These are phyloP conservation scores for Phyllosticta ampelicida DNA, from an alignment of 2,329 filamentous ascomycete species.

Conservation along the genomic window DNA sequence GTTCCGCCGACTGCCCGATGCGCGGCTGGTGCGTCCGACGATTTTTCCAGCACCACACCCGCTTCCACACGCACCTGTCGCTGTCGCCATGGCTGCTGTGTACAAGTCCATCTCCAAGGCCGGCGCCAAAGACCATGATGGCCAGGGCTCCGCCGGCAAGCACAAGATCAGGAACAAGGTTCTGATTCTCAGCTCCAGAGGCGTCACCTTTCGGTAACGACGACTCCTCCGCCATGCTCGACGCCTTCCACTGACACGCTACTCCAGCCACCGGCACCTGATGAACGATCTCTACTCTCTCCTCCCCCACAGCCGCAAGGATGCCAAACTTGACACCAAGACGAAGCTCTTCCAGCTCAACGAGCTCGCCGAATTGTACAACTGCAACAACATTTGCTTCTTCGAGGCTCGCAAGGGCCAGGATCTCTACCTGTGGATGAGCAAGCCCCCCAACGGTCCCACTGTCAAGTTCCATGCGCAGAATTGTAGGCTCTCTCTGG, in stretches of 20 bases:
- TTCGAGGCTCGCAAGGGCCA: conserved; percentile 91
- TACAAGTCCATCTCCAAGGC: conserved; percentile 44
- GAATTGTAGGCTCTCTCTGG: conserved; percentile 42
- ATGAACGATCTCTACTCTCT: conserved; percentile 80
- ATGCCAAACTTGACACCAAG: conserved; percentile 95
- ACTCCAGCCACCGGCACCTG: conserved; percentile 78
- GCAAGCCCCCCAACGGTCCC: conserved; percentile 77
- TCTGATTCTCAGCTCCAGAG: conserved; percentile 82
- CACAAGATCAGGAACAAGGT: conserved; percentile 49
- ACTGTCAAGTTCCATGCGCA: conserved; percentile 69
- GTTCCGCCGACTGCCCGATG: neutral
- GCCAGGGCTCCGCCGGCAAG: conserved; percentile 18
- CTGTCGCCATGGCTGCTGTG: conserved; percentile 40
- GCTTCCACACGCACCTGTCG: no score
- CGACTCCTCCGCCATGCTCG: conserved; percentile 14
- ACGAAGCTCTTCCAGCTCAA: conserved; percentile 54
- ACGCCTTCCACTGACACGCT: conserved; percentile 6
- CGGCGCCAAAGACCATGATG: conserved; percentile 26
- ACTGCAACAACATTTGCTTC: conserved; percentile 90
- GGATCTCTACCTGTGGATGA: conserved; percentile 89
- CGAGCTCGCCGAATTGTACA: conserved; percentile 57
- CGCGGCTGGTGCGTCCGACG: neutral
- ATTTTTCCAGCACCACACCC: no score
- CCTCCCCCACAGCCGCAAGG: conserved; percentile 85
- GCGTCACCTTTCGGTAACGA: conserved; percentile 70